Percentiles rank a stretch among this genome's conserved stretches.
Evolutionary conservation across 306 rosid species (phyloP).

Genomic region (Cucurbita pepo): DNA sequence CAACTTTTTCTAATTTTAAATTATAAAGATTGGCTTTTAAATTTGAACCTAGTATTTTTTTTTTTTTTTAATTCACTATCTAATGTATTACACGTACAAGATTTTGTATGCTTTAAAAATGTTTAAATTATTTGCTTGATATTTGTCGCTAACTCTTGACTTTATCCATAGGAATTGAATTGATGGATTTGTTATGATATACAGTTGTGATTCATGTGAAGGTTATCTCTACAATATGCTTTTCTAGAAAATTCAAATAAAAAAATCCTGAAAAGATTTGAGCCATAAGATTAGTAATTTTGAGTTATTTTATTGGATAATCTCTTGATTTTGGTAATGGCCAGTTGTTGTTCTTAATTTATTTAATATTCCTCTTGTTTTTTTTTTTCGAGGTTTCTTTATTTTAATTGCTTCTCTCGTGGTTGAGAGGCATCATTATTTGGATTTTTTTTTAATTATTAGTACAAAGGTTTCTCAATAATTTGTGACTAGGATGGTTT

Average conservation of each 20-base stretch:
- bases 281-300: background rate
- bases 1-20: too few relatives aligned
- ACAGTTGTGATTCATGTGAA: constrained; percentile 4
- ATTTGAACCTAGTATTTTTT: background rate
- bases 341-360: background rate
- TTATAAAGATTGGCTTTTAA: background rate
- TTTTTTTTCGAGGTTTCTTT: background rate
- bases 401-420: background rate
- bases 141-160: background rate
- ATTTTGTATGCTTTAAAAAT: background rate
- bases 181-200: background rate
- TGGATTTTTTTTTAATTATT: background rate
- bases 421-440: background rate
- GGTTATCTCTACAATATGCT: background rate
- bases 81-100: background rate
- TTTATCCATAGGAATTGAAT: background rate
- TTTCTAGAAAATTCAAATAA: background rate
- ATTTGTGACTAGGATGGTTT: too few relatives aligned
- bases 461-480: too few relatives aligned
- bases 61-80: background rate
- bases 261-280: background rate
- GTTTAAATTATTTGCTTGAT: background rate
- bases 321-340: background rate
- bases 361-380: background rate
- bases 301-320: background rate